Base-by-base conservation (phyloP, 202 grass and related monocot species). In the Eragrostis tef region DNA sequence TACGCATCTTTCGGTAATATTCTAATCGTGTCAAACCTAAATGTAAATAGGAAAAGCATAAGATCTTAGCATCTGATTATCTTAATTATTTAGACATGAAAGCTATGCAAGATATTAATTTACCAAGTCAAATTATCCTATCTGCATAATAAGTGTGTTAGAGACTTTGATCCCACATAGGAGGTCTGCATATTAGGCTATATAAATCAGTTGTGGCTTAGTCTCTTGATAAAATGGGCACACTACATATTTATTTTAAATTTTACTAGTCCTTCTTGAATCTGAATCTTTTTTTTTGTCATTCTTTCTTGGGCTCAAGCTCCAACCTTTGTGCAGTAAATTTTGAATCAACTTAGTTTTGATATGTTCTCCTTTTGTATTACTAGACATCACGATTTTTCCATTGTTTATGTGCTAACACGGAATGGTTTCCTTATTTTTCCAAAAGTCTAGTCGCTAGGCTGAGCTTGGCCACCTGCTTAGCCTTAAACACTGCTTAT, bases 61-160 rank as follows among this genome's bases (percentile, higher is more conserved):
- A 20, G 17, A 59, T 59, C 39, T 80, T 58, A 63, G 14, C 8
- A 44, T 50, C 12, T 61, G 29, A 31, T 31, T 31, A 31, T 31
- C 29, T 46, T 8, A 47, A 13, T 21, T 56, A 13, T 75, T 62
- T 26, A 71, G 0, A 63, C 9, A 64, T 64, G 31, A 19, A 44
- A 25, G 10, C 59, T 65, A 54, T 44, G 31, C 27, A 63, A 26
- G 14, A 46, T 81, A 70, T 65, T 74, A 44, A 54, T 74, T 27
- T 34, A 21, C 47, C 19, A 48, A 45, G 25, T 31, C 16, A 48
- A 48, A 59, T 45, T 57, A 16, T 58, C 0, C 15, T 26, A 34
- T 45, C 50, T 25, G 6, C 27, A 41, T 36, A 52, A 73, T 62
- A 6, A 64, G 45, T 15, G 51, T 19, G 14, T 34, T 62, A 62